Percentiles rank a stretch among this genome's conserved stretches.
Conservation (phyloP, 345 rosid species). For the Raphanus raphanistrum region DNA sequence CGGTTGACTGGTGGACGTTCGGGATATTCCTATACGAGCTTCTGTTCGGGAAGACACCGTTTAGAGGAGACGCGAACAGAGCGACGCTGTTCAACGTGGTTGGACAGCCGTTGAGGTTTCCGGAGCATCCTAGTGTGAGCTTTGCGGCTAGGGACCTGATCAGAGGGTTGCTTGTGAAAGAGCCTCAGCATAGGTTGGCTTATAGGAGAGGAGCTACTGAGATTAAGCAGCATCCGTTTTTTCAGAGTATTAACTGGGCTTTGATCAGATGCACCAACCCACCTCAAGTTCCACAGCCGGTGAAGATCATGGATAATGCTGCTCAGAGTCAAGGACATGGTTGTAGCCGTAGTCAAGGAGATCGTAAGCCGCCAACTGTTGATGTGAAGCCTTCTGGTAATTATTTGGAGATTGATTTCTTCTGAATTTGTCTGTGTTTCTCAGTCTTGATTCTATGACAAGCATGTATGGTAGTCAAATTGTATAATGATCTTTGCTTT, state of each 20-base stretch:
- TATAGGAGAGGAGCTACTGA: slow-evolving; percentile 81
- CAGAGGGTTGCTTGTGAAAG: slow-evolving; percentile 75
- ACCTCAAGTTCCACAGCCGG: slow-evolving; percentile 62
- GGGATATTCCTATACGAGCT: slow-evolving; percentile 87
- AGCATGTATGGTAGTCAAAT: not conserved
- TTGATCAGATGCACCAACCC: slow-evolving; percentile 78
- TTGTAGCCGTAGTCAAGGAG: slow-evolving; percentile 7
- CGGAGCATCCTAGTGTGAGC: slow-evolving; percentile 73
- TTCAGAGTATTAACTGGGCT: slow-evolving; percentile 82
- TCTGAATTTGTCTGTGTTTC: slow-evolving; percentile 38
- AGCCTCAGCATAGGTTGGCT: slow-evolving; percentile 75
- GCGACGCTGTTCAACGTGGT: slow-evolving; percentile 72
- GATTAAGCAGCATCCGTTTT: slow-evolving; percentile 82
- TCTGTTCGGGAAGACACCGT: slow-evolving; percentile 78
- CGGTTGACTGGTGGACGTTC: slow-evolving; percentile 94
- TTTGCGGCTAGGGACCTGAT: slow-evolving; percentile 76
- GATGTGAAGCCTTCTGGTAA: slow-evolving; percentile 61
- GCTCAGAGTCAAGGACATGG: slow-evolving; percentile 16
- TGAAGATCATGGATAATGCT: slow-evolving; percentile 25
- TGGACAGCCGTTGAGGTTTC: slow-evolving; percentile 71
- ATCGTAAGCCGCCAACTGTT: slow-evolving; percentile 32
- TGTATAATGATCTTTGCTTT: not conserved
- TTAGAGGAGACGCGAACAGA: slow-evolving; percentile 67
- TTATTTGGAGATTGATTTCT: slow-evolving; percentile 78
- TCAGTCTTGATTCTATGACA: not conserved